These are phyloP conservation scores for Chrysoporthe cubensis DNA, from an alignment of 2,329 filamentous ascomycete genomes.

Conservation along the genomic window DNA sequence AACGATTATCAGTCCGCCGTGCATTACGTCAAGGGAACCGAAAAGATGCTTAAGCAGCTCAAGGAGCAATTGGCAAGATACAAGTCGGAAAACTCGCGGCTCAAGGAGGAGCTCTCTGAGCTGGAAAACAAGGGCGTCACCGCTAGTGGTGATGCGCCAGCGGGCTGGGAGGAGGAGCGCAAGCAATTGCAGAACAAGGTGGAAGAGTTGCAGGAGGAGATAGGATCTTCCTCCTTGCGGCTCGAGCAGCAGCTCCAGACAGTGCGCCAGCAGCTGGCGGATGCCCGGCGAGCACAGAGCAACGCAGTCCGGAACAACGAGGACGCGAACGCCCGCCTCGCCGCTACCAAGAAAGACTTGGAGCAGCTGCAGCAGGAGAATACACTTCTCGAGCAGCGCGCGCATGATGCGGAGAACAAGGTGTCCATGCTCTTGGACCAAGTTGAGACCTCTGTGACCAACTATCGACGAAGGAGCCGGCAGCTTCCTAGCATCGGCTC, in stretches of 20 bases:
- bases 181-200: constrained; percentile 70
- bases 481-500: constrained; percentile 58
- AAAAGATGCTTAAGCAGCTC: constrained; percentile 99
- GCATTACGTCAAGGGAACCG: constrained; percentile 96
- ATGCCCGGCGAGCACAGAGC: constrained; percentile 71
- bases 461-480: constrained; percentile 80
- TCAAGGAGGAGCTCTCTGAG: constrained; percentile 80
- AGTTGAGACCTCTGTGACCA: constrained; percentile 91
- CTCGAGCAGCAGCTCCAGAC: constrained; percentile 73
- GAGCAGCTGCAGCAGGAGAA: constrained; percentile 87
- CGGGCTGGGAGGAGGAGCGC: constrained; percentile 78
- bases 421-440: constrained; percentile 93
- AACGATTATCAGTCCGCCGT: constrained; percentile 98
- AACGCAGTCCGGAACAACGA: constrained; percentile 60
- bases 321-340: constrained; percentile 60
- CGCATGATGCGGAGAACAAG: constrained; percentile 87
- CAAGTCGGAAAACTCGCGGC: constrained; percentile 80
- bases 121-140: constrained; percentile 57
- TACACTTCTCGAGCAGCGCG: constrained; percentile 76
- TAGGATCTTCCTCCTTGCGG: constrained; percentile 65
- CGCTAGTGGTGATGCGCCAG: constrained; percentile 48
- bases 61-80: constrained; percentile 95
- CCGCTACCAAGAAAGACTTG: constrained; percentile 67
- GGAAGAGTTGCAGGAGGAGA: constrained; percentile 68
- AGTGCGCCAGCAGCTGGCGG: constrained; percentile 71